Conservation (phyloP, 2,329 filamentous ascomycete species). For the Cladosporium sp. region DNA sequence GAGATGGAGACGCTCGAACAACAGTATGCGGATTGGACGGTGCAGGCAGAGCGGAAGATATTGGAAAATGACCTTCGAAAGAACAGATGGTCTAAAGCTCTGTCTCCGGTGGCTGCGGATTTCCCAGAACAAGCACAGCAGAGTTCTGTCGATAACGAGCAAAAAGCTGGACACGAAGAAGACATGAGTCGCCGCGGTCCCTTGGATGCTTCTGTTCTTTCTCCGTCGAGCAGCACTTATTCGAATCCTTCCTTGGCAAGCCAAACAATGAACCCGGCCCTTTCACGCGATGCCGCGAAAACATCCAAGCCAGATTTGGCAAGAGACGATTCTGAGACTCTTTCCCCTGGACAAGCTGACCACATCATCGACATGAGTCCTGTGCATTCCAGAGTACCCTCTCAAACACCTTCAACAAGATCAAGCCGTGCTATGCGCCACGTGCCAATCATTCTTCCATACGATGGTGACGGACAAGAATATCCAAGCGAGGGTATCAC, state of each 20-base stretch:
- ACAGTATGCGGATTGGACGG: conserved; percentile 77
- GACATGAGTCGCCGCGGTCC: neutral
- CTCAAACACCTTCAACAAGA: neutral
- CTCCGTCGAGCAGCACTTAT: neutral
- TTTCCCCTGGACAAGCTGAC: conserved; percentile 5
- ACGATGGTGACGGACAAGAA: conserved; percentile 18
- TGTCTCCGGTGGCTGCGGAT: neutral
- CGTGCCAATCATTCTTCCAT: conserved; percentile 24
- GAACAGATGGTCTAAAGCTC: conserved; percentile 4
- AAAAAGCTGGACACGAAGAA: neutral
- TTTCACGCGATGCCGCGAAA: neutral
- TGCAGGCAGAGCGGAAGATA: conserved; percentile 72
- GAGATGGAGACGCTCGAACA: conserved; percentile 77
- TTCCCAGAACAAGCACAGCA: neutral
- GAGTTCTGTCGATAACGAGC: neutral
- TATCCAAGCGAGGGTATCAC: conserved; percentile 14
- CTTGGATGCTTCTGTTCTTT: neutral
- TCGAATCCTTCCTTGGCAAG: neutral
- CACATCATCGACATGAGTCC: neutral
- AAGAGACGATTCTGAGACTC: conserved; percentile 8
- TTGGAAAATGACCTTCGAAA: conserved; percentile 59
- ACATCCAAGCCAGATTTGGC: neutral
- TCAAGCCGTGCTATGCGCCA: conserved; percentile 19
- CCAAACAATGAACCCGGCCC: neutral
- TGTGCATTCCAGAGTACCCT: neutral